Base-by-base conservation (phyloP, 1,284 basidiomycete species). In the Peniophora sp. region DNA sequence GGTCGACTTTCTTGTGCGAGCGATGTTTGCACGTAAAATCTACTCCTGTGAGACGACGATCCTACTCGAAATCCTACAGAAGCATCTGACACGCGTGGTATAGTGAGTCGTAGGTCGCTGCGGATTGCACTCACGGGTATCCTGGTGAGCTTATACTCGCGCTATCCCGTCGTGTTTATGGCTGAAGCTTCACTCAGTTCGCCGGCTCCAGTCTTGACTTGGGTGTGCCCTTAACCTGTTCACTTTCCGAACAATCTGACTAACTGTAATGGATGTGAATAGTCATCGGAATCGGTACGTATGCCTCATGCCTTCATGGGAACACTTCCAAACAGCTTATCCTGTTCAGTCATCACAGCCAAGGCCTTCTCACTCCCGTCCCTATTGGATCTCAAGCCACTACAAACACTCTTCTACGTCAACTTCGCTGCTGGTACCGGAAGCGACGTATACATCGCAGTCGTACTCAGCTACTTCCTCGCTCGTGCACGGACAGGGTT, bases 361-460 rank as follows among this genome's bases (percentile, higher is more conserved):
- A 22, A 56, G 56, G 52, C 24, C 23, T 52, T 58, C 39, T 23
- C 34, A 3, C 46, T 58, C 24, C 16, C 19, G 14, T 59, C 61
- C 8, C 60, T 60, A 51, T 39, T 39, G 12, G 55, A 53, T 2
- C 55, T 63, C 8, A 5, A 41, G 16, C 38, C 38, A 8, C 38
- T 41, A 20, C 46, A 62, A 59, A 52, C 55, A 3, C 57, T 63
- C 8, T 60, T 65, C 45, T 63, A 63, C 45, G 38, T 62, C 34
- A 60, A 65, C 48, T 63, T 65, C 47, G 59, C 56, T 11, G 50
- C 58, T 5, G 59, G 61, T 16, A 51, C 59, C 14, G 48, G 61
- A 10, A 63, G 65, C 14, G 70, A 73, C 47, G 55, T 63, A 6
- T 51, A 66, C 10, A 63, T 72, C 22, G 66, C 70, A 3, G 55